Evolutionary conservation across 805 yeast species (phyloP).

Genomic region (Wickerhamomyces chaumierensis): DNA sequence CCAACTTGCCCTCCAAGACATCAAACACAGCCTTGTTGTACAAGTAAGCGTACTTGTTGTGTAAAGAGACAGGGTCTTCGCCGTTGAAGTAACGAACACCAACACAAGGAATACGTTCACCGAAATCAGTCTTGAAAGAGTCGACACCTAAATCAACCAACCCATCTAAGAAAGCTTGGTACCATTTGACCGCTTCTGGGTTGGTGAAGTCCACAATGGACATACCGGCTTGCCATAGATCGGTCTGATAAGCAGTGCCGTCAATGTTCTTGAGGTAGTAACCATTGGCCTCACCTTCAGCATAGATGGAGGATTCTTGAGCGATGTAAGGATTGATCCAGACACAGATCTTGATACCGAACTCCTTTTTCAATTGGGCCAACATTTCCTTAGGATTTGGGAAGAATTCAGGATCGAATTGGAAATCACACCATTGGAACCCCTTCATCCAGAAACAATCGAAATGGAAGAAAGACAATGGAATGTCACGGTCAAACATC

Average conservation of each 20-base stretch:
- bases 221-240: conserved; percentile 17
- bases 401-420: conserved; percentile 14
- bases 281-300: conserved; percentile 11
- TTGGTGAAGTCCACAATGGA: conserved; percentile 14
- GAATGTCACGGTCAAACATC: conserved; percentile 15
- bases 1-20: conserved; percentile 11
- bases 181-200: conserved; percentile 15
- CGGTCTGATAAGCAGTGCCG: conserved; percentile 13
- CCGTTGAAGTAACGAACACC: conserved; percentile 10
- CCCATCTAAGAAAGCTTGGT: conserved; percentile 7
- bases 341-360: conserved; percentile 23
- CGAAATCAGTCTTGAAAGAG: conserved; percentile 15
- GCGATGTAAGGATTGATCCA: conserved; percentile 16
- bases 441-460: conserved; percentile 17
- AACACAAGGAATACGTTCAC: conserved; percentile 15
- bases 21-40: conserved; percentile 15
- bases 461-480: conserved; percentile 14
- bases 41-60: conserved; percentile 13
- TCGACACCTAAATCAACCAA: conserved; percentile 15
- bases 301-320: conserved; percentile 11
- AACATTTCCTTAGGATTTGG: conserved; percentile 15
- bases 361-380: conserved; percentile 24
- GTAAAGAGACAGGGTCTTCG: conserved; percentile 9
- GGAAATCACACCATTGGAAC: conserved; percentile 16
- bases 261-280: conserved; percentile 12